Evolutionary conservation across 2,329 filamentous ascomycete species (phyloP).

Genomic region (Fusarium gaditjirri): DNA sequence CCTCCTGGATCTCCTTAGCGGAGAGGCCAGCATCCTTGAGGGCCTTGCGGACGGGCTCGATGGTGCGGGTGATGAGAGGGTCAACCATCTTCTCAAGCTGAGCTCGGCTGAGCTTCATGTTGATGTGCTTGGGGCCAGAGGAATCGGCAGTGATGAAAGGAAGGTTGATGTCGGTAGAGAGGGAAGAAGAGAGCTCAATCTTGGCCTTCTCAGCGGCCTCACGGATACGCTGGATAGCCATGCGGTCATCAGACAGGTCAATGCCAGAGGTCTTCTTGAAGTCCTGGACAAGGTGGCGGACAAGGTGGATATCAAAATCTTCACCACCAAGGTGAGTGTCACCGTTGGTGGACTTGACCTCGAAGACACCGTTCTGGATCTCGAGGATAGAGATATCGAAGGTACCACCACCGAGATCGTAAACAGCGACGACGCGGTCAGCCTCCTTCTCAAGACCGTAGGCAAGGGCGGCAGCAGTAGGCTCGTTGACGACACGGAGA

Average conservation of each 20-base stretch:
- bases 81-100: slow-evolving; percentile 95
- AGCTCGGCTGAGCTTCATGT: slow-evolving; percentile 89
- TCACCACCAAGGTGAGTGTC: slow-evolving; percentile 98
- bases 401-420: slow-evolving; percentile 97
- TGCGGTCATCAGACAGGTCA: slow-evolving; percentile 90
- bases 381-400: slow-evolving; percentile 99
- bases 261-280: slow-evolving; percentile 97
- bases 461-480: slow-evolving; percentile 92
- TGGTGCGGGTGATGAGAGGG: slow-evolving; percentile 84
- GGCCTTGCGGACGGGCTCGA: slow-evolving; percentile 95
- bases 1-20: slow-evolving; percentile 95
- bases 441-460: slow-evolving; percentile 96
- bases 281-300: slow-evolving; percentile 90
- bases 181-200: slow-evolving; percentile 95
- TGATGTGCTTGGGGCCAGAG: slow-evolving; percentile 98
- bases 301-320: slow-evolving; percentile 95
- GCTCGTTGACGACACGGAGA: slow-evolving; percentile 97
- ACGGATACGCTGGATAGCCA: slow-evolving; percentile 99
- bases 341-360: slow-evolving; percentile 99
- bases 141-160: slow-evolving; percentile 98
- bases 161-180: slow-evolving; percentile 97
- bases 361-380: slow-evolving; percentile 97
- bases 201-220: slow-evolving; percentile 99
- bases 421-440: slow-evolving; percentile 91
- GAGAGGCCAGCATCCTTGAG: slow-evolving; percentile 93